phyloP scores from a whole-genome alignment of 2,329 filamentous ascomycete species.

The Beauveria sp. region DNA sequence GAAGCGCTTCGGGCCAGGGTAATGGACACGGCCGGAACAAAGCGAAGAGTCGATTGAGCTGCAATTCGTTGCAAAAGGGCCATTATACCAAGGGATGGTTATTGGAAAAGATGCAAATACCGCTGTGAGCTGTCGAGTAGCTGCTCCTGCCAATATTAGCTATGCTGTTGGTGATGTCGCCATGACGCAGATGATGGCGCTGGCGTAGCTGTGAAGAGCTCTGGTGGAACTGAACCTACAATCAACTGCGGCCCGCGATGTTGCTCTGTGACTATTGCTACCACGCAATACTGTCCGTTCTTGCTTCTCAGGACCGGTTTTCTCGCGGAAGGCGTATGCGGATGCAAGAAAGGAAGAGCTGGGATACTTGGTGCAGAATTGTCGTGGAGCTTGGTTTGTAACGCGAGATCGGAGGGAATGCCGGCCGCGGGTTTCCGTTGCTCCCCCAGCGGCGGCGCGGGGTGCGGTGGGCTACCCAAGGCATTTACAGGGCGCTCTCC shows the following conservation, averaged over 20 bases:
- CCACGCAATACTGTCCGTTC: not conserved
- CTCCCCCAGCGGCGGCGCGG: not conserved
- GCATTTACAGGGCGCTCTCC: not conserved
- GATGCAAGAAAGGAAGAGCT: not conserved
- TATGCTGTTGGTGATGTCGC: constrained; percentile 4
- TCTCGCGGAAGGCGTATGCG: not conserved
- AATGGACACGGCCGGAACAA: constrained; percentile 22
- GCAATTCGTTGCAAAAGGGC: constrained; percentile 24
- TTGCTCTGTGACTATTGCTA: not conserved
- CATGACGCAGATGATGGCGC: not conserved
- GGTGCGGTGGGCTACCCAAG: not conserved
- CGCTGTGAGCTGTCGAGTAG: not conserved
- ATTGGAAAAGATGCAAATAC: not conserved
- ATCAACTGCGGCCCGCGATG: not conserved
- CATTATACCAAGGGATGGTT: constrained; percentile 16
- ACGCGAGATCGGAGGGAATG: constrained; percentile 11
- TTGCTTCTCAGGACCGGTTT: not conserved
- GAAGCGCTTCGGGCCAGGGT: constrained; percentile 33
- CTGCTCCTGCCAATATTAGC: constrained; percentile 1
- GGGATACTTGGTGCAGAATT: not conserved
- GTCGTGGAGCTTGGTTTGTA: not conserved
- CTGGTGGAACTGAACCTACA: not conserved
- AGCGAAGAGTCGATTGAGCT: constrained; percentile 23
- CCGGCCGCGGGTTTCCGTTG: constrained; percentile 8
- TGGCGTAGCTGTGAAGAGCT: not conserved